phyloP scores from a whole-genome alignment of 345 rosid species.

The Eutrema heterophyllum region DNA sequence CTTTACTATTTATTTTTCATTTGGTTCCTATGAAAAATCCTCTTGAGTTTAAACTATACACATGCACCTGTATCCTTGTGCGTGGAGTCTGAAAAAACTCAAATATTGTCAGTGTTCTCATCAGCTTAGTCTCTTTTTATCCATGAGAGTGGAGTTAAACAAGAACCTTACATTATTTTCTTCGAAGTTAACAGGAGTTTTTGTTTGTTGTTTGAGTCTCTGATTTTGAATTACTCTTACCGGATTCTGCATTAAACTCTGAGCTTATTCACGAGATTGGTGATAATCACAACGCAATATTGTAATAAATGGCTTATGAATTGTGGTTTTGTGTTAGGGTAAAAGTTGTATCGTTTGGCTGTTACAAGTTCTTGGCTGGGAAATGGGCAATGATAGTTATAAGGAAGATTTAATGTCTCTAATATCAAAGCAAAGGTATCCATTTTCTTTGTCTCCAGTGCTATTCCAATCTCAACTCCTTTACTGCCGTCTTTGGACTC shows the following conservation, averaged over 20 bases:
- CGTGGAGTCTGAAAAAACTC: slow-evolving; percentile 28
- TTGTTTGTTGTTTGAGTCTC: background rate
- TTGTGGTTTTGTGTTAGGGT: too few relatives aligned
- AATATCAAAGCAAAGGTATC: background rate
- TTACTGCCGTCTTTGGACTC: slow-evolving; percentile 22
- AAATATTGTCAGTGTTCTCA: slow-evolving; percentile 7
- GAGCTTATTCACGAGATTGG: too few relatives aligned
- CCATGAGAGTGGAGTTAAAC: slow-evolving; percentile 21
- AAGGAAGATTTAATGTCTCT: too few relatives aligned
- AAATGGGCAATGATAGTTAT: too few relatives aligned
- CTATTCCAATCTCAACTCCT: slow-evolving; percentile 22
- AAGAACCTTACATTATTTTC: background rate
- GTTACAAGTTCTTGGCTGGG: too few relatives aligned
- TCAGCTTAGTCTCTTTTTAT: slow-evolving; percentile 4
- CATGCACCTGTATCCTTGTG: slow-evolving; percentile 15
- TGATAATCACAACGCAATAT: too few relatives aligned
- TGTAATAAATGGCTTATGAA: too few relatives aligned
- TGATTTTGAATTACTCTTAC: too few relatives aligned
- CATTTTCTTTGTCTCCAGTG: slow-evolving; percentile 7
- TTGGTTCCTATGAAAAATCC: background rate
- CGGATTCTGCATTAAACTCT: too few relatives aligned
- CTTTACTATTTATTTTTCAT: background rate
- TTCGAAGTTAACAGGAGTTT: too few relatives aligned
- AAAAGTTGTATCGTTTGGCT: too few relatives aligned
- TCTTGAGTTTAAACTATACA: slow-evolving; percentile 29